Evolutionary conservation across 1,139 yeast species (phyloP), one percentile per base, ranked within the genome.

Genomic region (Candida pseudocylindracea): DNA sequence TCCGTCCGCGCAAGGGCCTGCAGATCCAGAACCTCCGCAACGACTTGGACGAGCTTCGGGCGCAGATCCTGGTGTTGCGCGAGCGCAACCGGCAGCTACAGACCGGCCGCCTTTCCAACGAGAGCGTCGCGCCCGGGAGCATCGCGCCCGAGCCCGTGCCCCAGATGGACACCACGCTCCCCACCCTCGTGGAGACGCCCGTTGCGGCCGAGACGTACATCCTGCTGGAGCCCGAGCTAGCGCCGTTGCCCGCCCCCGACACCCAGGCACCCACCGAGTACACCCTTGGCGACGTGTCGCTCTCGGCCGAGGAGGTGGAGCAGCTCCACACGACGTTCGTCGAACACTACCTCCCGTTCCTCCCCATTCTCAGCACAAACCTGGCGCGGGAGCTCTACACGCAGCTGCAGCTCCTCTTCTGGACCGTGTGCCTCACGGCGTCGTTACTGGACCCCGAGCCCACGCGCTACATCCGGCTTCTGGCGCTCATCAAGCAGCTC

Each of bases 391-490:
- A 78, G 46, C 61, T 83, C 29, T 80, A 80, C 49, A 67, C 76
- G 24, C 88, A 78, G 46, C 76, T 93, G 1, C 91, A 79, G 46
- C 55, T 83, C 25, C 56, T 85, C 31, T 85, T 85, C 48, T 85
- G 96, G 96, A 67, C 92, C 0, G 88, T 83, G 1, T 76, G 80
- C 54, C 57, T 80, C 31, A 81, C 93, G 0, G 92, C 94, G 0
- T 72, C 91, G 30, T 55, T 78, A 20, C 71, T 91, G 1, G 93
- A 83, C 41, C 88, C 93, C 0, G 91, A 78, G 33, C 94, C 95
- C 2, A 63, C 78, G 0, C 50, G 81, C 31, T 85, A 85, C 54
- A 68, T 71, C 54, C 66, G 76, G 30, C 57, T 83, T 33, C 74
- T 92, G 11, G 67, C 80, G 1, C 57, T 80, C 30, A 79, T 85